phyloP scores from a whole-genome alignment of 225 moss, liverwort and hornwort genomes.

The Ulota crispa region DNA sequence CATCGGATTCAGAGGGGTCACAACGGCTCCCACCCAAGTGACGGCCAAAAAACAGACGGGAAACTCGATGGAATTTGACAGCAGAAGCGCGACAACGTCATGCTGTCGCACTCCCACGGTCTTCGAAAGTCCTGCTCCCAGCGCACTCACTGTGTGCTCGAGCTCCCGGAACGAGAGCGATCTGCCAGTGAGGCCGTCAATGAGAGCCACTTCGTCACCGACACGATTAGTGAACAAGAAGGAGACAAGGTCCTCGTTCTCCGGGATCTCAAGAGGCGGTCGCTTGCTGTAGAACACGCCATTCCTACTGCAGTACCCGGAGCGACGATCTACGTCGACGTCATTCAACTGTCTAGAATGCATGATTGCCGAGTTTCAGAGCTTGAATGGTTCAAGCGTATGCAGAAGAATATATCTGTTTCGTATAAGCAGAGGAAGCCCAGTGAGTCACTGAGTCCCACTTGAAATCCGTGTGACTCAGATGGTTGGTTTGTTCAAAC shows the following conservation, averaged over 20 bases:
- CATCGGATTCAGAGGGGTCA: conserved; percentile 25
- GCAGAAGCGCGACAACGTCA: conserved; percentile 30
- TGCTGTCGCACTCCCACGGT: conserved; percentile 24
- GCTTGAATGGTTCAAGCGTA: not conserved
- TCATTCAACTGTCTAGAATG: not conserved
- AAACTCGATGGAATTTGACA: conserved; percentile 29
- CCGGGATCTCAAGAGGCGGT: not conserved
- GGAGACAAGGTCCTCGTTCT: conserved; percentile 14
- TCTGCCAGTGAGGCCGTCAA: conserved; percentile 16
- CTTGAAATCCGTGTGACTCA: not conserved
- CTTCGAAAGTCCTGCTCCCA: conserved; percentile 21
- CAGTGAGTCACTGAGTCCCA: not conserved
- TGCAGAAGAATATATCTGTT: no score
- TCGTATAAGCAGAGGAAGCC: not conserved
- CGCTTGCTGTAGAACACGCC: conserved; percentile 37
- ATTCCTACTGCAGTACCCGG: conserved; percentile 26
- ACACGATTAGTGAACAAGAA: conserved; percentile 18
- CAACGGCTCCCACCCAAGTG: conserved; percentile 29
- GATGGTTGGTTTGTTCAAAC: not conserved
- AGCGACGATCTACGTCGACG: conserved; percentile 11
- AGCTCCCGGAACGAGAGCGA: conserved; percentile 23
- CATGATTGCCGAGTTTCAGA: not conserved
- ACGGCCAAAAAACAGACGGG: conserved; percentile 15
- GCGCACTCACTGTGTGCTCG: not conserved
- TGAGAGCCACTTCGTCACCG: conserved; percentile 24